Evolutionary conservation across 2,329 filamentous ascomycete species (phyloP).

Genomic region (Phyllosticta paracitricarpa): DNA sequence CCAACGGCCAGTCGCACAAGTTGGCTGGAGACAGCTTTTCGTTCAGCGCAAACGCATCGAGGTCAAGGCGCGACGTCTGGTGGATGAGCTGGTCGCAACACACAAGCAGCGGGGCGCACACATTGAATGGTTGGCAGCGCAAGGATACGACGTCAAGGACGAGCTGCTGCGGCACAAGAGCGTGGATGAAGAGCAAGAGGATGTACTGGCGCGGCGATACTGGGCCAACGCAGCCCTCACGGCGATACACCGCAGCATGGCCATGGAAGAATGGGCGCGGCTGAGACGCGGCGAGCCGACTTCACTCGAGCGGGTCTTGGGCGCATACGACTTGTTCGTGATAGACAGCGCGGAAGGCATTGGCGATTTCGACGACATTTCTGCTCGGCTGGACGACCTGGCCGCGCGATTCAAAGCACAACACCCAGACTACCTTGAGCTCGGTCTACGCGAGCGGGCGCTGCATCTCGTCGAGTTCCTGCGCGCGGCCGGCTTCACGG

Average conservation of each 20-base stretch:
- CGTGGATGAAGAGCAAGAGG: constrained; percentile 50
- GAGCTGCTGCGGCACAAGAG: constrained; percentile 59
- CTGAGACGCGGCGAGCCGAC: constrained; percentile 43
- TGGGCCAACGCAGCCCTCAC: constrained; percentile 66
- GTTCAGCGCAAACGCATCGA: constrained; percentile 26
- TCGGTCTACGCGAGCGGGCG: constrained; percentile 59
- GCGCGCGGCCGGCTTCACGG: constrained; percentile 56
- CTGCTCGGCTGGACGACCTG: constrained; percentile 54
- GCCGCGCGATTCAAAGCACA: constrained; percentile 46
- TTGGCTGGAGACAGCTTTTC: constrained; percentile 60
- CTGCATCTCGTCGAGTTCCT: constrained; percentile 60
- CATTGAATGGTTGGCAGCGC: constrained; percentile 58
- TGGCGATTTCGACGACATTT: constrained; percentile 60
- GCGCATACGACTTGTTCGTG: constrained; percentile 84
- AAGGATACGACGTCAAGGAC: constrained; percentile 85
- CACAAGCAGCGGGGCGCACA: constrained; percentile 60
- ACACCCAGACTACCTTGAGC: constrained; percentile 42
- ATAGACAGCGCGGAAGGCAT: constrained; percentile 50
- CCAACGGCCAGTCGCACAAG: constrained; percentile 40
- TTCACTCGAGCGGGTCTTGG: constrained; percentile 63
- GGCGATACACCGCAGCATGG: constrained; percentile 70
- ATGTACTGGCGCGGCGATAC: constrained; percentile 69
- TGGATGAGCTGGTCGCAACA: constrained; percentile 61
- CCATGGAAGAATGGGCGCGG: constrained; percentile 65
- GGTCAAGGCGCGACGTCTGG: constrained; percentile 22